Percentiles rank a stretch among this genome's conserved stretches.
phyloP scores from a whole-genome alignment of 371 early-diverging fungal genomes.

The Choanephora cucurbitarum region DNA sequence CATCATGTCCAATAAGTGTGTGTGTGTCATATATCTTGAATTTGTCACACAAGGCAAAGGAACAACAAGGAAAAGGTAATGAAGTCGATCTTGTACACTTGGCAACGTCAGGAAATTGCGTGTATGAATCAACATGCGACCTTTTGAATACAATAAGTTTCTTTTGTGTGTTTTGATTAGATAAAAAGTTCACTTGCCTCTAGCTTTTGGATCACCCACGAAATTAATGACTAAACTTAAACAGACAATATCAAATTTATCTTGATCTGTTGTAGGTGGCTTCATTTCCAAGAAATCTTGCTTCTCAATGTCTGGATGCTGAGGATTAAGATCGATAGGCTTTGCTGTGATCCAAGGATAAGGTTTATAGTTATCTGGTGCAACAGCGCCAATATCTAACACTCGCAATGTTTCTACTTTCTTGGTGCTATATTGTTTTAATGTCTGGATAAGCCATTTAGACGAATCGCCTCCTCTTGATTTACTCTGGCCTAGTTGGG shows the following conservation, averaged over 20 bases:
- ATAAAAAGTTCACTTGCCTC: too few species aligned
- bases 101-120: constrained; percentile 40
- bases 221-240: constrained; percentile 90
- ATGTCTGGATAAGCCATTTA: constrained; percentile 73
- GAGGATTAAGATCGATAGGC: constrained; percentile 89
- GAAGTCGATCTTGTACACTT: constrained; percentile 26
- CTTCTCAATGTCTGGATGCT: constrained; percentile 65
- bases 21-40: constrained; percentile 83
- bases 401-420: constrained; percentile 48
- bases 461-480: constrained; percentile 82
- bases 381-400: constrained; percentile 89
- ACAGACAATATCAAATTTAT: constrained; percentile 77
- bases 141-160: constrained; percentile 13
- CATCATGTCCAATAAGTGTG: constrained; percentile 65
- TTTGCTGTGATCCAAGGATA: constrained; percentile 70
- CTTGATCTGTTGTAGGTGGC: constrained; percentile 25
- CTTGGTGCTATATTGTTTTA: constrained; percentile 26
- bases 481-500: constrained; percentile 81
- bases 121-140: constrained; percentile 52
- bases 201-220: constrained; percentile 74
- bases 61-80: constrained; percentile 76
- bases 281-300: constrained; percentile 80
- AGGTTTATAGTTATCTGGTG: constrained; percentile 73
- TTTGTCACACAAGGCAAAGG: constrained; percentile 85
- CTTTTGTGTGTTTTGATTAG: too few species aligned